These are phyloP conservation scores for Flaveria brownii DNA, from an alignment of 129 eudicot species.

Conservation along the genomic window DNA sequence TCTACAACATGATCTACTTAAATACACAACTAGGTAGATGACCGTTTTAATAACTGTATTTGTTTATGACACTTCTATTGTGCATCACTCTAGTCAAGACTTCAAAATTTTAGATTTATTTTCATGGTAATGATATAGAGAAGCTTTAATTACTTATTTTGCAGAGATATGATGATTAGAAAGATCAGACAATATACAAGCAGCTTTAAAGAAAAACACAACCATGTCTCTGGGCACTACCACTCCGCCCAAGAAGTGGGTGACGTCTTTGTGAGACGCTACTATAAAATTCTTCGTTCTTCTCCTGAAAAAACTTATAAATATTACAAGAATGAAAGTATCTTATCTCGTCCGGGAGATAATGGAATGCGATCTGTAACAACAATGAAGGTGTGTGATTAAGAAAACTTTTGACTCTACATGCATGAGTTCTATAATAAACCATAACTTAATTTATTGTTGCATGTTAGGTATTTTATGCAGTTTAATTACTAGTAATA, in stretches of 20 bases:
- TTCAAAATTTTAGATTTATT: background rate
- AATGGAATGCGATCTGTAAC: slow-evolving; percentile 8
- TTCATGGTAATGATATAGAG: background rate
- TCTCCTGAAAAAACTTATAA: slow-evolving; percentile 16
- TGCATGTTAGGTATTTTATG: too few species aligned
- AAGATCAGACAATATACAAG: background rate
- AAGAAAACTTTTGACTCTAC: background rate
- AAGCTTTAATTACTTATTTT: slow-evolving; percentile 5
- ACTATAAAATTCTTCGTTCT: background rate
- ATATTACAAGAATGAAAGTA: slow-evolving; percentile 29
- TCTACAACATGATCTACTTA: background rate
- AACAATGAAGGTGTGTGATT: slow-evolving; percentile 23
- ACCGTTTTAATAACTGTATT: background rate
- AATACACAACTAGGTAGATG: background rate
- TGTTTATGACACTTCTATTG: background rate
- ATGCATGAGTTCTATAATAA: too few species aligned
- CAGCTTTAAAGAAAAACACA: too few species aligned
- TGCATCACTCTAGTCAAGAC: background rate
- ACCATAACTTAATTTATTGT: too few species aligned
- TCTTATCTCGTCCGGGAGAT: slow-evolving; percentile 3
- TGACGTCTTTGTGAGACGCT: background rate
- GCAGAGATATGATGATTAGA: slow-evolving; percentile 24
- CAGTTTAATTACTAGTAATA: background rate
- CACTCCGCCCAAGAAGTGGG: slow-evolving; percentile 15
- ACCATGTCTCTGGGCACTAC: background rate